These are phyloP conservation scores for Microthyrium microscopicum DNA, from an alignment of 2,329 filamentous ascomycete genomes.

Conservation along the genomic window DNA sequence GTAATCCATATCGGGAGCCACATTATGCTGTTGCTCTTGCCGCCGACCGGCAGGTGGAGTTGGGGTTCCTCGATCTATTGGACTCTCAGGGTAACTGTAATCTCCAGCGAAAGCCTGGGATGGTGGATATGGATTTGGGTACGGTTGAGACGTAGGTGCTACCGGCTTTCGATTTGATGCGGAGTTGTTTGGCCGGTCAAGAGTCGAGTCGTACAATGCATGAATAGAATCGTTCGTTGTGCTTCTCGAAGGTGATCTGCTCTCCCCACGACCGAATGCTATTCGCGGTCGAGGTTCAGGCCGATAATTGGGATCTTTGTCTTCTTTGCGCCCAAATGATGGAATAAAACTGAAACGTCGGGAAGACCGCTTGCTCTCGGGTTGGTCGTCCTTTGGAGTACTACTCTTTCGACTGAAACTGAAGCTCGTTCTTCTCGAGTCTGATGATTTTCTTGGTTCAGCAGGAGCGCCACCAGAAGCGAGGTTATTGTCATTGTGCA, in stretches of 20 bases:
- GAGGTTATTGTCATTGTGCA: constrained; percentile 45
- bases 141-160: not conserved
- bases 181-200: not conserved
- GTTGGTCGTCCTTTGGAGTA: constrained; percentile 19
- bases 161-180: not conserved
- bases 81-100: no score
- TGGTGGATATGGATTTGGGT: not conserved
- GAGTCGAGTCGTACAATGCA: not conserved
- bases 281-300: constrained; percentile 19
- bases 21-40: no score
- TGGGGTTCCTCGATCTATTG: constrained; percentile 11
- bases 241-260: constrained; percentile 5
- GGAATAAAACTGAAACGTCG: constrained; percentile 35
- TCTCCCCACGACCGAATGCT: constrained; percentile 25
- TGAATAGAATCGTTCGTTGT: no score
- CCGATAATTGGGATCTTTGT: constrained; percentile 15
- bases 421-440: constrained; percentile 33
- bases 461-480: no score
- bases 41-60: constrained; percentile 13
- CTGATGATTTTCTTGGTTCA: constrained; percentile 30
- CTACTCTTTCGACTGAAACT: constrained; percentile 31
- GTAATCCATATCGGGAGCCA: no score
- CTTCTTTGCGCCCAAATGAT: constrained; percentile 27
- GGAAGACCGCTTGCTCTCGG: constrained; percentile 22
- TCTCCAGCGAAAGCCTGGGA: no score